These are phyloP conservation scores for Solanum virginianum DNA, from an alignment of 257 asterid genomes.

Conservation along the genomic window DNA sequence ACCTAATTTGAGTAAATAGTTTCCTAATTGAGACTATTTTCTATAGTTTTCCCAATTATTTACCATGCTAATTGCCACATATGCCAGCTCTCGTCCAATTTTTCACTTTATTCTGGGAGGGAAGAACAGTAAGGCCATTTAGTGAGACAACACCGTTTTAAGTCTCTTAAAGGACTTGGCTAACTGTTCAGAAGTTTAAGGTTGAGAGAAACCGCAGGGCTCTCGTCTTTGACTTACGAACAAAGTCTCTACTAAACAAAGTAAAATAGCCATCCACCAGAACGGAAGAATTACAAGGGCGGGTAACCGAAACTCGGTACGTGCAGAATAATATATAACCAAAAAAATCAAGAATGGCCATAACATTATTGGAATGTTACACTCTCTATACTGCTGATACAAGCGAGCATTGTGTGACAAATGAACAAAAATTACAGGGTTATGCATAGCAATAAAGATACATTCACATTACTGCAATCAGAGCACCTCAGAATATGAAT, in stretches of 20 bases:
- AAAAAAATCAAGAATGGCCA: neutral
- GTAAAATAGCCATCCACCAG: neutral
- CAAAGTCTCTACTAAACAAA: neutral
- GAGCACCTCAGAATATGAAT: neutral
- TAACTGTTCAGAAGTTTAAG: neutral
- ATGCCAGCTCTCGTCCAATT: neutral
- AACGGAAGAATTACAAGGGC: neutral
- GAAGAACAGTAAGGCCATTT: neutral
- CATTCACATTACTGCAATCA: neutral
- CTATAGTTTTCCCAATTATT: too few species aligned
- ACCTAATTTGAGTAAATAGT: too few species aligned
- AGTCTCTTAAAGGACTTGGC: neutral
- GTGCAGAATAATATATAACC: neutral
- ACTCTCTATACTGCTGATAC: neutral
- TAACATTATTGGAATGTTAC: neutral
- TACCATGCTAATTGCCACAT: neutral
- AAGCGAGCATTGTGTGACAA: neutral
- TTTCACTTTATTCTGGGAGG: neutral
- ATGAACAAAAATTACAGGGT: constrained; percentile 8
- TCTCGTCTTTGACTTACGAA: neutral
- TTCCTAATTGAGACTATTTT: too few species aligned
- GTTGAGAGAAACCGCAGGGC: neutral
- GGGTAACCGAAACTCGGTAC: neutral
- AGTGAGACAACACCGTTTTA: neutral
- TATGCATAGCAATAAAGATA: neutral